Base-by-base conservation (phyloP, 805 yeast species). In the Isabelozyma rhagii region DNA sequence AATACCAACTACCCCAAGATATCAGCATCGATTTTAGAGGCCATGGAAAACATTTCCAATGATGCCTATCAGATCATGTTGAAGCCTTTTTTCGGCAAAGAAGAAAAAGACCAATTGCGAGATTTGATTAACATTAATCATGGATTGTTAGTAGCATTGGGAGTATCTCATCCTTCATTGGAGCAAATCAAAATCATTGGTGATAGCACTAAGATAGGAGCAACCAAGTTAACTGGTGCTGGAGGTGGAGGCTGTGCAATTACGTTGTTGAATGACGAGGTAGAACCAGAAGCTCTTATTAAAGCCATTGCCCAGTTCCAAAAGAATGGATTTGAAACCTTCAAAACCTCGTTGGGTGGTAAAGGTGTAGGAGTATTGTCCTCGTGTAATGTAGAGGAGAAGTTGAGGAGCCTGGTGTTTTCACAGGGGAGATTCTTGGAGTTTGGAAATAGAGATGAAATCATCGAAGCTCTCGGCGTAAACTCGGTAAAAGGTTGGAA, bases 181-280 rank as follows among this genome's bases (percentile, higher is more conserved):
- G 99, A 94, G 63, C 73, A 76, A 46, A 82, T 93, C 28, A 85
- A 83, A 59, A 68, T 80, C 17, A 71, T 82, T n/a, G 79, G 89
- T 21, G 92, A 87, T 60, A 77, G 75, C 46, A 59, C 81, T 49
- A 63, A 72, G 4, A 66, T 94, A 14, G 99, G 99, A 7, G 83
- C 87, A 50, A 93, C 99, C 0, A 94, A 94, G 66, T 78, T 94
- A 48, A 94, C 99, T 0, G 99, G 99, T 41, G 99, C 99, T 0
- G 99, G 99, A 36, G 99, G 99, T 17, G 99, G 99, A 46, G 99
- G 99, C 2, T 94, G 99, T 74, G 96, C 98, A 9, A 86, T 94
- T 49, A 94, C 98, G 0, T 69, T 94, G 39, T 74, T 92, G 13
- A 72, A 80, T 44, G 82, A 79, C 40, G 74, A 71, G 2, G 68